Conservation (phyloP, 2,329 filamentous ascomycete genomes). For the Pseudofabraea citricarpa region DNA sequence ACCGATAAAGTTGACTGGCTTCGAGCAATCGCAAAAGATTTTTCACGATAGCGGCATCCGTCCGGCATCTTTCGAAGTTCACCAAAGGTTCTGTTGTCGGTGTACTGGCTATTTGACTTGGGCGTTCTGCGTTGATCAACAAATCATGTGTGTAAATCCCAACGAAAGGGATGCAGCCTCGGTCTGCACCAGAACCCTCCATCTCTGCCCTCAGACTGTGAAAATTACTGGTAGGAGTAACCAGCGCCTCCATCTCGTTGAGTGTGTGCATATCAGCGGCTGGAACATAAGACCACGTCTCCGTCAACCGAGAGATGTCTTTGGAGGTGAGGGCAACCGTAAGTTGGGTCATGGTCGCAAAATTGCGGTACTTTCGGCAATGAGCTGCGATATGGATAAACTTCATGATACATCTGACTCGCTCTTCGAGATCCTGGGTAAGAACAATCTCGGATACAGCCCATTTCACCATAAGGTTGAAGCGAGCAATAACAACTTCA, state of each 20-base stretch:
- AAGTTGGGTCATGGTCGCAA: slow-evolving; percentile 78
- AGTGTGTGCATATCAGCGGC: slow-evolving; percentile 60
- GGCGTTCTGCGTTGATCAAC: slow-evolving; percentile 75
- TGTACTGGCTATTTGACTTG: slow-evolving; percentile 66
- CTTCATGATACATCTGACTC: slow-evolving; percentile 73
- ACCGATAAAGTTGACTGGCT: slow-evolving; percentile 69
- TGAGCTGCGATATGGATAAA: slow-evolving; percentile 77
- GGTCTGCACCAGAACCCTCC: slow-evolving; percentile 60
- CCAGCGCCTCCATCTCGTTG: slow-evolving; percentile 63
- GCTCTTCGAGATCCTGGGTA: slow-evolving; percentile 66
- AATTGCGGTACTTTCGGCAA: slow-evolving; percentile 73
- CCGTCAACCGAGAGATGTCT: slow-evolving; percentile 62
- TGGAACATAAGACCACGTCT: slow-evolving; percentile 70
- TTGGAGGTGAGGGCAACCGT: slow-evolving; percentile 71
- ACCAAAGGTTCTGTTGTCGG: slow-evolving; percentile 64
- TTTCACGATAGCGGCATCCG: slow-evolving; percentile 72
- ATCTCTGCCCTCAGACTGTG: slow-evolving; percentile 73
- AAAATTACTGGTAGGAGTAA: slow-evolving; percentile 76
- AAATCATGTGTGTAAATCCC: slow-evolving; percentile 81
- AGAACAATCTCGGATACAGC: slow-evolving; percentile 74
- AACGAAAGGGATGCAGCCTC: slow-evolving; percentile 79
- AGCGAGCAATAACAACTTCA: slow-evolving; percentile 78
- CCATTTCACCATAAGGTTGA: slow-evolving; percentile 89
- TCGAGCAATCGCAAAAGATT: slow-evolving; percentile 74
- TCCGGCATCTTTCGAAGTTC: slow-evolving; percentile 79